These are phyloP conservation scores for Salvia miltiorrhiza DNA, from an alignment of 257 asterid genomes.

Conservation along the genomic window DNA sequence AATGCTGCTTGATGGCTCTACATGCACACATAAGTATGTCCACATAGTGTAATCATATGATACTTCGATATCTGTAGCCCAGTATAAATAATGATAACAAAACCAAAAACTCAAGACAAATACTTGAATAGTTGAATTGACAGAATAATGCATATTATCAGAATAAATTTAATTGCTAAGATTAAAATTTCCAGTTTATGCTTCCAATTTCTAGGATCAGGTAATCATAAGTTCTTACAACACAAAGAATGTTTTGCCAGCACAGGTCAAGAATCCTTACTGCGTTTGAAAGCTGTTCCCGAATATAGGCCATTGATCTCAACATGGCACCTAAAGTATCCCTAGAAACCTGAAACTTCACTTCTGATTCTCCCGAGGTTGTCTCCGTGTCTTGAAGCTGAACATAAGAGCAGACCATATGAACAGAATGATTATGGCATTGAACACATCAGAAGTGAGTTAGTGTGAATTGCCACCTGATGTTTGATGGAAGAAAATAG, in stretches of 20 bases:
- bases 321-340: constrained; percentile 81
- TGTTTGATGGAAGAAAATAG: constrained; percentile 1
- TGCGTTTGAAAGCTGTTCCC: constrained; percentile 67
- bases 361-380: constrained; percentile 67
- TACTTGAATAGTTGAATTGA: background rate
- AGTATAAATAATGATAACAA: background rate
- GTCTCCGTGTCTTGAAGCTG: constrained; percentile 88
- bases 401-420: constrained; percentile 20
- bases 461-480: constrained; percentile 4
- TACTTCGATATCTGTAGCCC: background rate
- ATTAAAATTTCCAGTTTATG: background rate
- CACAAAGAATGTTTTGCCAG: constrained; percentile 8
- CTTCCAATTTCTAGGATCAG: background rate
- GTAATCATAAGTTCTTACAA: background rate
- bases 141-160: background rate
- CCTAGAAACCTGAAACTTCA: constrained; percentile 75
- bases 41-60: background rate
- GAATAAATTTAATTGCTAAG: constrained; percentile 1
- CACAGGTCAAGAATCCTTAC: constrained; percentile 36
- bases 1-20: background rate
- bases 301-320: constrained; percentile 81
- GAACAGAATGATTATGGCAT: constrained; percentile 13
- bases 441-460: background rate
- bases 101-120: background rate
- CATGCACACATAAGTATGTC: background rate